These are phyloP conservation scores for Euphorbia lathyris DNA, from an alignment of 345 rosid genomes.

Conservation along the genomic window DNA sequence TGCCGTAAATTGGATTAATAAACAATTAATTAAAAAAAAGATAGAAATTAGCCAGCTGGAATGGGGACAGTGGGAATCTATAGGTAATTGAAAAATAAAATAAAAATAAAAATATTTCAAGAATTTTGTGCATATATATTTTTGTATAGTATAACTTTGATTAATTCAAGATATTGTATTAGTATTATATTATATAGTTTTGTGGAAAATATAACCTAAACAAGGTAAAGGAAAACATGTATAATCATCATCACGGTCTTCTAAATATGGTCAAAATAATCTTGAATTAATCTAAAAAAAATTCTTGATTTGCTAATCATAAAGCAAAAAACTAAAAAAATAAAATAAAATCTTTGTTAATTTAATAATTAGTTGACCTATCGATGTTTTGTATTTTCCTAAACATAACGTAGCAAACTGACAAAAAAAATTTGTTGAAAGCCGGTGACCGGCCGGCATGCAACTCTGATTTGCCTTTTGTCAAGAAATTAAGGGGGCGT, in stretches of 20 bases:
- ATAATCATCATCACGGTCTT: slow-evolving; percentile 46
- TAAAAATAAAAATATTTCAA: background rate
- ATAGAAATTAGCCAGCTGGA: background rate
- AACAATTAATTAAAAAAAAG: background rate
- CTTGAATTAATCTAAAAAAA: too few species aligned
- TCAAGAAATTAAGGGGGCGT: too few species aligned
- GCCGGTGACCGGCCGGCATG: background rate
- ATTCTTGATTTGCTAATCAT: too few species aligned
- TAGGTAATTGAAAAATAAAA: slow-evolving; percentile 20
- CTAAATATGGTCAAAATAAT: slow-evolving; percentile 35
- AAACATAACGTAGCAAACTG: too few species aligned
- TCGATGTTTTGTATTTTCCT: too few species aligned
- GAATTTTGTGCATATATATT: background rate
- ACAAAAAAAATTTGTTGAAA: too few species aligned
- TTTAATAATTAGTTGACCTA: too few species aligned
- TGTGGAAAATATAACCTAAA: slow-evolving; percentile 39
- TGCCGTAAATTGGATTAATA: background rate
- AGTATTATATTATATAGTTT: background rate
- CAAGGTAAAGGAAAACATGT: slow-evolving; percentile 31
- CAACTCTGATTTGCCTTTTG: background rate
- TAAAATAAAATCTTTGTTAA: too few species aligned
- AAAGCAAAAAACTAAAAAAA: too few species aligned
- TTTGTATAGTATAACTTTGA: background rate
- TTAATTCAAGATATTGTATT: background rate
- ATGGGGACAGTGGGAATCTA: slow-evolving; percentile 33